Evolutionary conservation across 495 filamentous ascomycete species (phyloP).

Genomic region (Immersiella caudata): DNA sequence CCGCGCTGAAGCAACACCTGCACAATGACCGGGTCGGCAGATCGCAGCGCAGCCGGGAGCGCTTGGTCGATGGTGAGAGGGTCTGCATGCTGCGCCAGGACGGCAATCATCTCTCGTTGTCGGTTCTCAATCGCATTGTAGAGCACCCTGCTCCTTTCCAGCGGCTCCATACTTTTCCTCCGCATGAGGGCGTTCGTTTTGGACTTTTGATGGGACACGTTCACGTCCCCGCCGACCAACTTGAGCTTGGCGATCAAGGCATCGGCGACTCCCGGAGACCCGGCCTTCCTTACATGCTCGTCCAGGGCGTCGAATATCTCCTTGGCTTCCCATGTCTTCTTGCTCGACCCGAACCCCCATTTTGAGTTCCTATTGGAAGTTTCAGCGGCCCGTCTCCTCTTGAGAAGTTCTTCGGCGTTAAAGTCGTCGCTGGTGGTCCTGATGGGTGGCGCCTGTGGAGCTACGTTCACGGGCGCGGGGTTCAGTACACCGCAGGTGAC

Average conservation of each 20-base stretch:
- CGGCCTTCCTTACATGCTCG: constrained; percentile 44
- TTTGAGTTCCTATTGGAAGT: constrained; percentile 35
- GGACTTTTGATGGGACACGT: constrained; percentile 42
- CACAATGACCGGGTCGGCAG: constrained; percentile 39
- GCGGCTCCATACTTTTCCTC: constrained; percentile 46
- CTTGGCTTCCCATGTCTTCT: constrained; percentile 52
- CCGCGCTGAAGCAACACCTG: constrained; percentile 46
- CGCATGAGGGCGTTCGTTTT: constrained; percentile 45
- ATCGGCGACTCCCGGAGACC: constrained; percentile 51
- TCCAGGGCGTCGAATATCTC: constrained; percentile 51
- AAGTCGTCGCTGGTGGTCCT: constrained; percentile 46
- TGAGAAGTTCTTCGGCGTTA: constrained; percentile 49
- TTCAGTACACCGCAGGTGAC: constrained; percentile 39
- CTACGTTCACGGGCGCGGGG: constrained; percentile 32
- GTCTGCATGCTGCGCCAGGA: constrained; percentile 49
- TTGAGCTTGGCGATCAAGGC: constrained; percentile 49
- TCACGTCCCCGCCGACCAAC: constrained; percentile 46
- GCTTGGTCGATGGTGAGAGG: constrained; percentile 42
- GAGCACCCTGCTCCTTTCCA: constrained; percentile 48
- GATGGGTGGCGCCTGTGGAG: constrained; percentile 25
- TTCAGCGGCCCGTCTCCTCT: constrained; percentile 40
- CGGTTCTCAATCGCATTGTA: constrained; percentile 49
- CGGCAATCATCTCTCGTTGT: constrained; percentile 52
- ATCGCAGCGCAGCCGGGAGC: constrained; percentile 46
- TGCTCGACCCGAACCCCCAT: constrained; percentile 48